A percentile compares a stretch with the other conserved stretches of the same genome.
Evolutionary conservation across 1,139 yeast species (phyloP).

Genomic region (Pichia inconspicua): DNA sequence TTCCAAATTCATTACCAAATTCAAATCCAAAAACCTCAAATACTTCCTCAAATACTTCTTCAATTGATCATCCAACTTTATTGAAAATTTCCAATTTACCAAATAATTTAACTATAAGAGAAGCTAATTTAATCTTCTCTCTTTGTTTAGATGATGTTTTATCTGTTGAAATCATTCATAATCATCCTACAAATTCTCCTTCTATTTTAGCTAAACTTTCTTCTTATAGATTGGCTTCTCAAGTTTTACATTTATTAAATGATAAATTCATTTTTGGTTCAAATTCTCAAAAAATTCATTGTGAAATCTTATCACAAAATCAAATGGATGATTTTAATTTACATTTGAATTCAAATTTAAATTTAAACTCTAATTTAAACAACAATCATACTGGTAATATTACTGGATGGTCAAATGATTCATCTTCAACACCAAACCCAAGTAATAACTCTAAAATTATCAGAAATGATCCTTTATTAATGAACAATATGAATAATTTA

Average conservation of each 20-base stretch:
- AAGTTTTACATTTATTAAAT: constrained; percentile 65
- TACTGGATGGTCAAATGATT: constrained; percentile 11
- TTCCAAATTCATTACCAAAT: constrained; percentile 10
- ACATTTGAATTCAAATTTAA: not conserved
- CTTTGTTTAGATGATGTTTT: constrained; percentile 64
- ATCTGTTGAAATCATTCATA: constrained; percentile 48
- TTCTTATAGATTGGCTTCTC: constrained; percentile 55
- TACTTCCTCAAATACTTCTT: constrained; percentile 14
- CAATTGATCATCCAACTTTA: constrained; percentile 14
- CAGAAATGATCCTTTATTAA: constrained; percentile 9
- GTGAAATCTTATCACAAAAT: constrained; percentile 7
- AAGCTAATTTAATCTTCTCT: constrained; percentile 69
- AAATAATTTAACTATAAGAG: constrained; percentile 63
- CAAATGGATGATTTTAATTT: no score
- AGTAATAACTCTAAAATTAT: constrained; percentile 10
- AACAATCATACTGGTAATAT: constrained; percentile 6
- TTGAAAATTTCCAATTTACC: constrained; percentile 58
- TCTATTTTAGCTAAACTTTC: constrained; percentile 58
- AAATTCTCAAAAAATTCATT: constrained; percentile 41
- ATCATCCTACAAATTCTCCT: constrained; percentile 20
- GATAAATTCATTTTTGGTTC: constrained; percentile 59
- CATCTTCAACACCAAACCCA: constrained; percentile 13
- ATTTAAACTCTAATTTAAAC: not conserved
- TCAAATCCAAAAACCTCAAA: constrained; percentile 13
- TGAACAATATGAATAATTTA: constrained; percentile 1